These are phyloP conservation scores for Annulohypoxylon maeteangense DNA, from an alignment of 495 filamentous ascomycete species.

Conservation along the genomic window DNA sequence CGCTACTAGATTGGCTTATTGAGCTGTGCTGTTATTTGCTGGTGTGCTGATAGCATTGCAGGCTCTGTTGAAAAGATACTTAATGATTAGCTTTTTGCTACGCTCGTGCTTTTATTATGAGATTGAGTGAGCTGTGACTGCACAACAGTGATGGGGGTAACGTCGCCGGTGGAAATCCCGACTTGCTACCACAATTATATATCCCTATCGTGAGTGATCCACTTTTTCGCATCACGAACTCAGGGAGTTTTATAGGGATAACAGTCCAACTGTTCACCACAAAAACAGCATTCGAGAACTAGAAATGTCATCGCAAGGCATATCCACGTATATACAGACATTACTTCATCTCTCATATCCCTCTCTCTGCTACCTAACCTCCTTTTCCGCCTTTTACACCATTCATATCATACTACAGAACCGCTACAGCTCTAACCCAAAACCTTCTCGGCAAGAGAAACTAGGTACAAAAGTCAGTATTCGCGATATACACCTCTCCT, in stretches of 20 bases:
- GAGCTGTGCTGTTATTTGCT: slow-evolving; percentile 15
- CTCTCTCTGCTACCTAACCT: neutral
- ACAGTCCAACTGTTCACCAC: too few species aligned
- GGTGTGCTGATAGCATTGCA: slow-evolving; percentile 2
- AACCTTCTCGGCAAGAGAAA: slow-evolving; percentile 78
- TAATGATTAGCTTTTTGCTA: slow-evolving; percentile 3
- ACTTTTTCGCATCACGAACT: neutral
- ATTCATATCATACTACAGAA: neutral
- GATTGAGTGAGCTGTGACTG: too few species aligned
- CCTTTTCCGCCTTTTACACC: neutral
- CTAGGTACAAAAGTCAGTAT: slow-evolving; percentile 51
- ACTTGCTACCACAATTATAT: too few species aligned
- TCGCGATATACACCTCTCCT: neutral
- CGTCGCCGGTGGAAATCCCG: too few species aligned
- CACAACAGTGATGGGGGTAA: neutral
- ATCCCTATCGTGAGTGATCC: too few species aligned
- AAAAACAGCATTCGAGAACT: too few species aligned
- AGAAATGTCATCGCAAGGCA: neutral
- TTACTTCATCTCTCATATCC: neutral
- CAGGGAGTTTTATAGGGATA: neutral
- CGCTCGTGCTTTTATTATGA: neutral
- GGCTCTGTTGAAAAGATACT: slow-evolving; percentile 5
- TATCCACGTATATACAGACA: neutral
- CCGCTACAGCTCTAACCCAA: slow-evolving; percentile 60
- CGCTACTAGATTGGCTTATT: slow-evolving; percentile 23